A percentile compares a stretch with the other conserved stretches of the same genome.
Evolutionary conservation across 179 eudicot species (phyloP).

Genomic region (Camellia oleifera): DNA sequence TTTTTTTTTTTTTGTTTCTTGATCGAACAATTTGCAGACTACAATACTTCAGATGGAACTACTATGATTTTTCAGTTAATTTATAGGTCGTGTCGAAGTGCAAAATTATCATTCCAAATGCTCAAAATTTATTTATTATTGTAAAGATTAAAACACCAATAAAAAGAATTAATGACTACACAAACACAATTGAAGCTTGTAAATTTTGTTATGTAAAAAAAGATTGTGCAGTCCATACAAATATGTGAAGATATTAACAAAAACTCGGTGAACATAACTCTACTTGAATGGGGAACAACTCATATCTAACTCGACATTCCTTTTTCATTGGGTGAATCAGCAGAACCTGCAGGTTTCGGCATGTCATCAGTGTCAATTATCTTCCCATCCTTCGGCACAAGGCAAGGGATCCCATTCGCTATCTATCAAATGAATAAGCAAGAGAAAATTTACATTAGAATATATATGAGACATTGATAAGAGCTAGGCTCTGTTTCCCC

Average conservation of each 20-base stretch:
- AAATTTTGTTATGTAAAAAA: not conserved
- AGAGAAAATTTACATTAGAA: not conserved
- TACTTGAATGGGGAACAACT: not conserved
- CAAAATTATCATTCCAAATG: not conserved
- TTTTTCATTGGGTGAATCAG: slow-evolving; percentile 21
- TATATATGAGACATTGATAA: not conserved
- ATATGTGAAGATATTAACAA: not conserved
- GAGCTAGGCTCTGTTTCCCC: not conserved
- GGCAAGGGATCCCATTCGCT: slow-evolving; percentile 79
- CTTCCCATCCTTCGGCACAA: slow-evolving; percentile 79
- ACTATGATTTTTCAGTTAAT: not conserved
- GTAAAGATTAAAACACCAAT: not conserved
- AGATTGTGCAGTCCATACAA: not conserved
- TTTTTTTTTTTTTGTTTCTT: no score
- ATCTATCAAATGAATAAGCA: slow-evolving; percentile 36
- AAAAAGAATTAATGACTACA: not conserved
- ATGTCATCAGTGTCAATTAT: slow-evolving; percentile 47
- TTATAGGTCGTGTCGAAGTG: not conserved
- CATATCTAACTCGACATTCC: slow-evolving; percentile 11
- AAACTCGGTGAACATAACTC: not conserved
- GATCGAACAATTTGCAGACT: not conserved
- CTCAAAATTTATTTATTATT: not conserved
- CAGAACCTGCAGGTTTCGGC: slow-evolving; percentile 11
- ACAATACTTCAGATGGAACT: not conserved
- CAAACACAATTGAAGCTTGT: not conserved